Evolutionary conservation across 352 stramenopile species (phyloP).

Genomic region (Phytopythium ostracodes): DNA sequence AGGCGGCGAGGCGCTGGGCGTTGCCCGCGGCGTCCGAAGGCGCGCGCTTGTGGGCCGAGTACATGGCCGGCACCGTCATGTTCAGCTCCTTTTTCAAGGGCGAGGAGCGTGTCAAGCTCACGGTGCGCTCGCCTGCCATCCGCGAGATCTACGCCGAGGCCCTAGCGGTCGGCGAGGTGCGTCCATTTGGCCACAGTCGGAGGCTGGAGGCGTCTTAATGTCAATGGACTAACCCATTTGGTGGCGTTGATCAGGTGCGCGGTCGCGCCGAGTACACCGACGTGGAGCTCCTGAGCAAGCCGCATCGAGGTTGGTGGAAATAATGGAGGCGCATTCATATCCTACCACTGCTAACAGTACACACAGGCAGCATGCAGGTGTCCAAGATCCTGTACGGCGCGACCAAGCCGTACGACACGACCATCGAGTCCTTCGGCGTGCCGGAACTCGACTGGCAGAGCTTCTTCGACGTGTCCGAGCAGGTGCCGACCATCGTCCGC

Average conservation of each 20-base stretch:
- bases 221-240: neutral
- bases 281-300: slow-evolving; percentile 15
- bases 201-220: neutral
- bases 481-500: slow-evolving; percentile 79
- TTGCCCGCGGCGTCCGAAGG: slow-evolving; percentile 32
- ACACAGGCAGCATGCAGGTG: slow-evolving; percentile 57
- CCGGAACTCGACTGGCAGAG: slow-evolving; percentile 75
- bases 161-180: slow-evolving; percentile 75
- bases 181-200: neutral
- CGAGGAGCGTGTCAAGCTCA: slow-evolving; percentile 80
- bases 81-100: slow-evolving; percentile 86
- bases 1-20: slow-evolving; percentile 57
- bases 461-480: slow-evolving; percentile 83
- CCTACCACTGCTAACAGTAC: slow-evolving; percentile 12
- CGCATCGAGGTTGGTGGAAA: slow-evolving; percentile 4
- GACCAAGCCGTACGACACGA: slow-evolving; percentile 75
- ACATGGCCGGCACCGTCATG: slow-evolving; percentile 84
- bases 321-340: too few relatives aligned
- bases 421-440: slow-evolving; percentile 53
- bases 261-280: slow-evolving; percentile 52
- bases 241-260: slow-evolving; percentile 32
- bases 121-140: slow-evolving; percentile 56
- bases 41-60: slow-evolving; percentile 78
- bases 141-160: slow-evolving; percentile 78
- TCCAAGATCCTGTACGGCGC: slow-evolving; percentile 77